Evolutionary conservation across 805 yeast species (phyloP).

Genomic region (Barnettozyma wickerhamii): DNA sequence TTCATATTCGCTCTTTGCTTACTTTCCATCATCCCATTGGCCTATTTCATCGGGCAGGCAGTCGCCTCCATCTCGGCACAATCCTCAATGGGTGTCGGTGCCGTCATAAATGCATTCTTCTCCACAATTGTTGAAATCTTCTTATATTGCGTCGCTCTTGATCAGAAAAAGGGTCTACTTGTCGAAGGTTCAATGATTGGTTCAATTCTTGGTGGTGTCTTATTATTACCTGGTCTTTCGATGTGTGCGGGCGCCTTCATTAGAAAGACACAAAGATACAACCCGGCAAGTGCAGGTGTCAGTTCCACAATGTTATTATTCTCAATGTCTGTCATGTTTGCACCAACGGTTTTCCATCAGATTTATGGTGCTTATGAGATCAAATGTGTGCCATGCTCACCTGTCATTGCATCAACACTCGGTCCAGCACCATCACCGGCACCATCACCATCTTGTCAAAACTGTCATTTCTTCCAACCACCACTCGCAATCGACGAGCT

Average conservation of each 20-base stretch:
- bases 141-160: constrained; percentile 85
- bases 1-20: constrained; percentile 72
- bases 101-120: constrained; percentile 95
- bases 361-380: constrained; percentile 85
- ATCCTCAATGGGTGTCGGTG: constrained; percentile 98
- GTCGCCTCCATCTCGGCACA: constrained; percentile 99
- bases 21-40: constrained; percentile 85
- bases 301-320: constrained; percentile 92
- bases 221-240: constrained; percentile 86
- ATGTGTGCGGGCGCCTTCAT: constrained; percentile 97
- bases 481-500: constrained; percentile 65
- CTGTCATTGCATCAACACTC: constrained; percentile 7
- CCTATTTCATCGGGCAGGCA: constrained; percentile 97
- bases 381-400: constrained; percentile 55
- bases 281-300: constrained; percentile 95
- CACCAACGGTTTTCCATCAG: constrained; percentile 87
- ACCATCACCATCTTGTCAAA: constrained; percentile 48
- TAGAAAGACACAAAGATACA: constrained; percentile 90
- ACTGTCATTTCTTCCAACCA: constrained; percentile 77
- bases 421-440: constrained; percentile 3
- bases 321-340: constrained; percentile 86
- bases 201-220: constrained; percentile 85
- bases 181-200: constrained; percentile 98
- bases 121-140: constrained; percentile 94
- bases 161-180: constrained; percentile 77